Base-by-base conservation (phyloP, 441 rosid species). In the California macrophylla region DNA sequence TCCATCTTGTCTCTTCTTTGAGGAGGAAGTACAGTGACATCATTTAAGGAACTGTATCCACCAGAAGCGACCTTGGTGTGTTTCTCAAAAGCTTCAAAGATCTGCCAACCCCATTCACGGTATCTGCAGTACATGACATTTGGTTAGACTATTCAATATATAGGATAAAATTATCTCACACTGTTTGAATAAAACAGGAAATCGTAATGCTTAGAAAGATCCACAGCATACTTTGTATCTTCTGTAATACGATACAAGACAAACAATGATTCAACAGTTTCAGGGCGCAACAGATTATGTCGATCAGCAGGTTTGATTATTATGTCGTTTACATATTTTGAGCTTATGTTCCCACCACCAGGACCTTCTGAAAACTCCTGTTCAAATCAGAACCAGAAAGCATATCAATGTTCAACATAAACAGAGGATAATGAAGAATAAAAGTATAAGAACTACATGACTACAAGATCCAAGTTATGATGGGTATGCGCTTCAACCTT, bases 101-200 rank as follows among this genome's bases (percentile, higher is more conserved):
- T 93, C 77, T 87, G 96, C 97, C 97, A 93, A 76, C 97, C 97
- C 96, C 95, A 93, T 73, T 93, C 96, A 68, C 91, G 83, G 72
- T 93, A 91, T 77, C 97, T 91, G 86, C 84, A 84, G 63, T 21
- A 42, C 30, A 52, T 15, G 58, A 30, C 63, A 69, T 36, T 70
- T 61, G 67, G 70, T 80, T 69, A 80, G 60, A 54, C 36, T 18
- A 56, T 12, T 66, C 58, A 66, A 50, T 58, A 36, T 66, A 45
- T 40, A 1, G 38, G 26, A 15, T 47, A 28, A 16, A 75, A 20
- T 30, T 30, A 30, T 30, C 26, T 52, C 25, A 60, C 64, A 26
- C 32, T 15, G 8, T 25, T 56, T 2, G 74, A 64, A 66, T 63
- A 76, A 71, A 3, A 38, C 64, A 66, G 26, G 61, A 70, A 68